phyloP scores from a whole-genome alignment of 768 basidiomycete species.

The Boletus pseudopeckii region DNA sequence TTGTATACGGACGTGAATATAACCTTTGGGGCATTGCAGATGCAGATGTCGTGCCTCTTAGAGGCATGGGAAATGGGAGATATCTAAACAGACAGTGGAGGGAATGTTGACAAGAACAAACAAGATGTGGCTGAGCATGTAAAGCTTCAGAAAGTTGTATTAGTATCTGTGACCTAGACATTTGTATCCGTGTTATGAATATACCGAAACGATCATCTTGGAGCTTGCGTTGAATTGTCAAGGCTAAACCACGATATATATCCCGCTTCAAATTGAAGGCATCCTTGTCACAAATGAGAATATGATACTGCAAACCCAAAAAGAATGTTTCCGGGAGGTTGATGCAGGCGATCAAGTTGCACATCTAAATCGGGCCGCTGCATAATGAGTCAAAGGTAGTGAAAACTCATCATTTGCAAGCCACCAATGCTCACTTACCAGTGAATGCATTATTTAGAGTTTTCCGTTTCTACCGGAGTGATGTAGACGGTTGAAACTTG shows the following conservation, averaged over 20 bases:
- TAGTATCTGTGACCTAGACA: neutral
- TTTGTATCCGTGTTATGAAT: neutral
- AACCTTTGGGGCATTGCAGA: conserved; percentile 15
- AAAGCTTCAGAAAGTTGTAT: neutral
- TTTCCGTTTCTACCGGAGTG: too few relatives aligned
- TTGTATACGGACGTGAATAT: conserved; percentile 20
- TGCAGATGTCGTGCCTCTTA: conserved; percentile 26
- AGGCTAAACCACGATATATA: neutral
- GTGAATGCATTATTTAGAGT: too few relatives aligned
- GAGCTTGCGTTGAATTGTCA: neutral
- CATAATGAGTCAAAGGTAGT: neutral
- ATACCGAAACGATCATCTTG: neutral
- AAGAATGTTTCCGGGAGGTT: neutral
- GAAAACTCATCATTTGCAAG: neutral
- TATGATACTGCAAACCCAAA: neutral
- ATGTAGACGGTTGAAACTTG: too few relatives aligned
- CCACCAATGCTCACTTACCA: too few relatives aligned
- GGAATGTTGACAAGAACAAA: neutral
- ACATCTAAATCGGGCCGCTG: neutral
- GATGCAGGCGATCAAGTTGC: neutral
- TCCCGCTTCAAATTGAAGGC: too few relatives aligned
- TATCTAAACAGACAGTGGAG: conserved; percentile 6
- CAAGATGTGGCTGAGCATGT: neutral
- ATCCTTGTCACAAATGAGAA: neutral
- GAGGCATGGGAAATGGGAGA: conserved; percentile 30